Evolutionary conservation across 768 basidiomycete genomes (phyloP), one percentile per base, ranked within the genome.

Genomic region (Mycena capillaripes): DNA sequence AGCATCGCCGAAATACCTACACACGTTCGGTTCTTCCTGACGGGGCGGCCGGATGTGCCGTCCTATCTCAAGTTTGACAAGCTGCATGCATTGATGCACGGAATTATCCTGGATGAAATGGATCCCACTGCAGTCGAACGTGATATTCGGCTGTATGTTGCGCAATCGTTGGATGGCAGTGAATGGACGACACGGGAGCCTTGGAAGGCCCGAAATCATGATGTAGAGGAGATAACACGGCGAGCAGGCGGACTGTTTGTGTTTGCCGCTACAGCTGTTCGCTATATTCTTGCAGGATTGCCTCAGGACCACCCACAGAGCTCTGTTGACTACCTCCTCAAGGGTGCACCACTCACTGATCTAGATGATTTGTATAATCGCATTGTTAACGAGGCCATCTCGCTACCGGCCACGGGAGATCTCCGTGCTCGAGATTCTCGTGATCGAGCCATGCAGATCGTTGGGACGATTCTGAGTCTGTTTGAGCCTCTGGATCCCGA

Each of bases 41-140:
- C 66, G 30, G 66, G 66, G 23, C 55, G 66, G 44, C 57, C 66
- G 50, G 56, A 68, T 34, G 56, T 68, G 1, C 56, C 66, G 0
- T 61, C 60, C 1, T 63, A 63, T 50, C 61, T 63, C 46, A 50
- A 50, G 29, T 12, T 48, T 34, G 30, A 63, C 23, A 36, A 3
- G 11, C 29, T 62, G 12, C 42, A 29, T 23, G 29, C 30, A n/a
- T 8, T 63, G 16, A 63, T 34, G 29, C 46, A 63, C 30, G 19
- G 10, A 8, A 63, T 50, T 21, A 48, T 29, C 30, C 44, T 63
- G 17, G 61, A 63, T 50, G 9, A 25, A 11, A 36, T 50, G 48
- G 61, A 62, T 21, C 23, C 23, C n/a, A 25, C 3, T 3, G 19
- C 21, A 32, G 44, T 50, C 25, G 44, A 19, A 17, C 12, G 32